Percentiles rank a stretch among this genome's conserved stretches.
Conservation (phyloP, 208 protist genomes). For the Endotrypanum monterogeii region DNA sequence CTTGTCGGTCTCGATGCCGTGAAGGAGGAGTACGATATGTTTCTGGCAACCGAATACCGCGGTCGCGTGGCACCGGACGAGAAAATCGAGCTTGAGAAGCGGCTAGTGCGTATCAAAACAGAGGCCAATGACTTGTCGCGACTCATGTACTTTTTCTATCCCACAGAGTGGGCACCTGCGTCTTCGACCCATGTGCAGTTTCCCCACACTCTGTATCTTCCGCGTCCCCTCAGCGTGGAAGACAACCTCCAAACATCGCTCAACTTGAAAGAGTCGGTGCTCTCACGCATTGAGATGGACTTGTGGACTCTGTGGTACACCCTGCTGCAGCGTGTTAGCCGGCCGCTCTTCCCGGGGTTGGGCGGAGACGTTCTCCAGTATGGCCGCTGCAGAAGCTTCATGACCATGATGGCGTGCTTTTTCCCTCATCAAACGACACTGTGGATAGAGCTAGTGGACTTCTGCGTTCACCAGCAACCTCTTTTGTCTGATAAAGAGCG, state of each 20-base stretch:
- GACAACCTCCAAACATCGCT: slow-evolving; percentile 11
- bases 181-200: slow-evolving; percentile 20
- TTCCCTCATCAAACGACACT: slow-evolving; percentile 58
- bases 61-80: slow-evolving; percentile 59
- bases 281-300: slow-evolving; percentile 51
- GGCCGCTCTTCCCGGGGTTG: slow-evolving; percentile 33
- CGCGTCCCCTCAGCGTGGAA: slow-evolving; percentile 42
- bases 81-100: slow-evolving; percentile 51
- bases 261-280: slow-evolving; percentile 26
- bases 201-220: slow-evolving; percentile 44
- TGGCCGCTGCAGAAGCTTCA: slow-evolving; percentile 49
- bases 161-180: slow-evolving; percentile 29
- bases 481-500: slow-evolving; percentile 35
- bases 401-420: slow-evolving; percentile 56
- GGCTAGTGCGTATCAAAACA: slow-evolving; percentile 41
- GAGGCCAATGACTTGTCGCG: slow-evolving; percentile 43
- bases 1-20: slow-evolving; percentile 63
- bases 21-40: slow-evolving; percentile 78
- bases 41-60: slow-evolving; percentile 62
- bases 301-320: slow-evolving; percentile 61
- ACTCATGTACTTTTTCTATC: slow-evolving; percentile 38
- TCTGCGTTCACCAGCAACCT: slow-evolving; percentile 36
- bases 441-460: slow-evolving; percentile 47
- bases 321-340: slow-evolving; percentile 44
- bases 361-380: slow-evolving; percentile 56